phyloP scores from a whole-genome alignment of 169 alveolate genomes.

The Eimeria sp. region DNA sequence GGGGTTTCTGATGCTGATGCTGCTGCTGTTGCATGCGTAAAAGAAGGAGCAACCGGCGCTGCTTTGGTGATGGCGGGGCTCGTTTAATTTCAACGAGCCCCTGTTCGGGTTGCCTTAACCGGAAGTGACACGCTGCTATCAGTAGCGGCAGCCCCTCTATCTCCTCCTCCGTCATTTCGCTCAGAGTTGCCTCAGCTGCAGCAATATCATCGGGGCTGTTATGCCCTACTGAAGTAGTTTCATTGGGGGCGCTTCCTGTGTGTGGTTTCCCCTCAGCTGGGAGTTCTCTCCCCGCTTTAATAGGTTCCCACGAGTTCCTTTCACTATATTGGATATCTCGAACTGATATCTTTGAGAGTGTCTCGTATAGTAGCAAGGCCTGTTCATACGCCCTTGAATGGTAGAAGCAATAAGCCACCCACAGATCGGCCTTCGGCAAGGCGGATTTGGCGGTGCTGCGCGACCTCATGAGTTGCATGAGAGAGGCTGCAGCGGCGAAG shows the following conservation, averaged over 20 bases:
- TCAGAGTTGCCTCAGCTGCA: background rate
- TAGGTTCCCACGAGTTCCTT: no score
- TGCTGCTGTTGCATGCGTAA: no score
- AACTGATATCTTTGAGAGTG: background rate
- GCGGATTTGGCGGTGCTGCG: background rate
- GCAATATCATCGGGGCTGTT: no score
- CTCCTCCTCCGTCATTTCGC: background rate
- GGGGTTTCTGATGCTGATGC: no score
- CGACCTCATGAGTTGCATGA: background rate
- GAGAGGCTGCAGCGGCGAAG: background rate
- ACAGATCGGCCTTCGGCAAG: conserved; percentile 8
- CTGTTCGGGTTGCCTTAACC: background rate
- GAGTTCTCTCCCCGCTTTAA: no score
- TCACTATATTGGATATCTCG: no score
- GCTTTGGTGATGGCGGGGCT: conserved; percentile 3
- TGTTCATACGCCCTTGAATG: background rate
- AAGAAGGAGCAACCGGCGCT: background rate
- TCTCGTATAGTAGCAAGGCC: conserved; percentile 7
- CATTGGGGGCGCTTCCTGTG: no score
- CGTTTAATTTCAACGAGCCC: background rate
- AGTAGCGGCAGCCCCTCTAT: background rate
- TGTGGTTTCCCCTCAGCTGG: no score
- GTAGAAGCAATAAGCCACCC: conserved; percentile 10
- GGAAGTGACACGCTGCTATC: background rate
- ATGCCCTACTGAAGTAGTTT: background rate